Evolutionary conservation across 345 rosid genomes (phyloP), one percentile per base, ranked within the genome.

Genomic region (Lumnitzera littorea): DNA sequence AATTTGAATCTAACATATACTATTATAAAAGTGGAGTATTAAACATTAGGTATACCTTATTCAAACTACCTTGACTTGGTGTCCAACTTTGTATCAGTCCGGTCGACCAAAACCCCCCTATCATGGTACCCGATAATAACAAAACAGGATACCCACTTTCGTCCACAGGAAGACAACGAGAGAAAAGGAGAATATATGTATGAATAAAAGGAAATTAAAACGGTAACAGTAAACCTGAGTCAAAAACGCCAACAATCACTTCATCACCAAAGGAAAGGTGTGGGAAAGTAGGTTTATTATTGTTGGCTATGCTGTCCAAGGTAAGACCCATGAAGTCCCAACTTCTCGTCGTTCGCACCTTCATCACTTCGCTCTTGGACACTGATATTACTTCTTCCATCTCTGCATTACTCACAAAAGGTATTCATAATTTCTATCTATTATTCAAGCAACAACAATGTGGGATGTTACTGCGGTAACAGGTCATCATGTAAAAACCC

Each of bases 261-360:
- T 79, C 76, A 24, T 61, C 69, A 0, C 88, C 83, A 62, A 63
- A 79, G 53, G 70, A 67, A 25, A 73, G 67, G 68, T 78, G 84
- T 61, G 66, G 50, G 46, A 84, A 76, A 62, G 70, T 29, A 7
- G 12, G 55, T 36, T 36, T 36, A 36, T 36, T 36, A 15, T 47
- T 56, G 52, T 48, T 54, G 13, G 29, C 46, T 10, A 27, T 47
- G 24, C 36, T 43, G 51, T 69, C 70, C 64, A 72, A 61, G 25
- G 73, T 66, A 62, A 86, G 85, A 60, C 81, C 89, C 74, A 86
- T 67, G 73, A 83, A 86, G 65, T 86, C 87, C 89, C 89, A 86
- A 67, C 89, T 83, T 73, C 89, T 86, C 48, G 94, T 81, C 11
- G 89, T 86, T 62, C 78, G 84, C 73, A 81, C 62, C 72, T 82